Conservation (phyloP, 768 basidiomycete species). For the Lentinula guzmanii region DNA sequence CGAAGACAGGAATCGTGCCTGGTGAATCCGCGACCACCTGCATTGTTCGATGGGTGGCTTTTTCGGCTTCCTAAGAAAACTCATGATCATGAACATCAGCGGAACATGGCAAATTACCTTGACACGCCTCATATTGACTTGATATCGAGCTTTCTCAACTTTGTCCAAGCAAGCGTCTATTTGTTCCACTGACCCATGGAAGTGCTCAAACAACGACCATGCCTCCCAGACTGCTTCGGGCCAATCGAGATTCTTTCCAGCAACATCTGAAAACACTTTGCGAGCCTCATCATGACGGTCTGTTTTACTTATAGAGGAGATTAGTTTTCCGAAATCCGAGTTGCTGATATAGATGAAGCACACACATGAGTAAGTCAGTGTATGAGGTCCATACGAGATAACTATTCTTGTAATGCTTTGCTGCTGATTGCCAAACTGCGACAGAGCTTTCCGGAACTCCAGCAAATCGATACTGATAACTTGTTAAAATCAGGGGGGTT, state of each 20-base stretch:
- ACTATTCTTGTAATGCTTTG: constrained; percentile 61
- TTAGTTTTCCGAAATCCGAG: constrained; percentile 1
- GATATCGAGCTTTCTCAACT: constrained; percentile 57
- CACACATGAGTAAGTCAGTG: constrained; percentile 70
- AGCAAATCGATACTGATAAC: constrained; percentile 39
- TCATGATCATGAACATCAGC: neutral
- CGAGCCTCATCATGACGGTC: constrained; percentile 57
- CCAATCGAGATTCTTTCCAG: constrained; percentile 81
- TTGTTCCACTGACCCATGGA: constrained; percentile 67
- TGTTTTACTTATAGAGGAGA: constrained; percentile 33
- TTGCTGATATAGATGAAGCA: constrained; percentile 5
- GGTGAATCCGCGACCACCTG: constrained; percentile 38
- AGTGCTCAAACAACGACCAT: constrained; percentile 83
- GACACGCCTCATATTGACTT: constrained; percentile 55
- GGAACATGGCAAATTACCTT: constrained; percentile 39
- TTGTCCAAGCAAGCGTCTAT: constrained; percentile 58
- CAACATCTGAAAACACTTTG: constrained; percentile 57
- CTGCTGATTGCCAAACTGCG: constrained; percentile 58
- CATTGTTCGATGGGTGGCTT: constrained; percentile 43
- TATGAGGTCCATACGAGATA: constrained; percentile 75
- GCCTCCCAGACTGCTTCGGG: constrained; percentile 93
- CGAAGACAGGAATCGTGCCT: constrained; percentile 23
- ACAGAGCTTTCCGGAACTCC: constrained; percentile 51
- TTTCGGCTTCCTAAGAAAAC: constrained; percentile 53
- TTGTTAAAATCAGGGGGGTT: neutral